Base-by-base conservation (phyloP, 495 filamentous ascomycete species). In the Thermothielavioides terrestris region DNA sequence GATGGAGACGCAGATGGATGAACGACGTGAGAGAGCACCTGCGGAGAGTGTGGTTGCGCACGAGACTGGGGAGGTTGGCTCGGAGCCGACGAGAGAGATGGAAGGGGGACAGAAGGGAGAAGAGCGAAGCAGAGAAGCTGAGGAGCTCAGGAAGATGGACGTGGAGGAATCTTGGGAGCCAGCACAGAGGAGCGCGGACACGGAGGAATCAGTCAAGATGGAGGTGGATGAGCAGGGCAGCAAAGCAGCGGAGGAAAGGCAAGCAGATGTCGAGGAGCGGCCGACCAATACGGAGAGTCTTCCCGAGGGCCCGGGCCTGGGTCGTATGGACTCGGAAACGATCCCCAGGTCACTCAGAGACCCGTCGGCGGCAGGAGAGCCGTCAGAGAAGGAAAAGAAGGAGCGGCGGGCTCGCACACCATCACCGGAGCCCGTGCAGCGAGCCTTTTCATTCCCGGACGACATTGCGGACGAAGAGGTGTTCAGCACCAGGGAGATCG, bases 381-480 rank as follows among this genome's bases (percentile, higher is more conserved):
- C 39, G 9, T 6, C 12, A 6, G 17, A 52, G 2, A 49, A 55
- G 46, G 32, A 41, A 35, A 55, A 40, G 39, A 51, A 25, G 36
- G 39, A 64, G 40, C 45, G 32, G 11, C 48, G 49, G 9, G 52
- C 57, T 28, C 51, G 54, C 7, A 47, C 59, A 21, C 30, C 28
- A 7, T 65, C 64, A 15, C 64, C 63, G 8, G 43, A 55, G 10
- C 58, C 53, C 35, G 53, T 61, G 14, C 57, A 61, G 21, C 59
- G 64, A 12, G 41, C 57, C 11, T 66, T 66, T 8, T 66, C 64
- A 1, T 66, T 66, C 55, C 64, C 64, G 4, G 64, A 66, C 40
- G 61, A 65, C 54, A 66, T 66, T 44, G 61, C 64, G 14, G 64
- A 66, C 34, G 64, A 66, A 32, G 64, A 65, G 40, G 57, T 55